Evolutionary conservation across 495 filamentous ascomycete species (phyloP), one percentile per base, ranked within the genome.

Genomic region (Aspergillus sclerotioniger): DNA sequence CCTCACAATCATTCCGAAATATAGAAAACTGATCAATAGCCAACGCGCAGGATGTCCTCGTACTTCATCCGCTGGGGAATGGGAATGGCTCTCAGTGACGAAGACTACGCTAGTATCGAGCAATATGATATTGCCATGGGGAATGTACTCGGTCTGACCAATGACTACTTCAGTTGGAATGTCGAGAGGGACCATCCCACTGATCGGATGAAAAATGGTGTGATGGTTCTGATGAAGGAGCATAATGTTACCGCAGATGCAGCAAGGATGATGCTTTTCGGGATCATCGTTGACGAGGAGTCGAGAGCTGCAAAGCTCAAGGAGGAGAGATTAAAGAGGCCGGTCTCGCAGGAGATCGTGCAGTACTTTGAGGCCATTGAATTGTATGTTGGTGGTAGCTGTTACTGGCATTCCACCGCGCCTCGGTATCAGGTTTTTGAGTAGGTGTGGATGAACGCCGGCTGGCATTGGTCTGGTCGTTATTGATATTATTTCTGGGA

Each of bases 331-430:
- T 32, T 46, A 13, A 20, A 16, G 15, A 29, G 35, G 32, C 35
- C 51, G 19, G 41, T 37, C n/a, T 15, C 35, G 12, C 20, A 51
- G 20, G 47, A 13, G 13, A 31, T 58, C 5, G 3, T 52, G 47
- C 56, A 52, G 25, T 58, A 58, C 25, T 39, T 58, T n/a, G 56
- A 58, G 13, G 56, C 56, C 29, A 58, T 58, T 51, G 56, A 58
- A 20, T 37, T 58, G 35, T 58, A 58, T 41, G 56, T 58, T 16
- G 56, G 56, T 39, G 56, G 56, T 10, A 58, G 56, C 47, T 58
- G 56, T 31, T 58, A 58, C 28, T 58, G 56, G 56, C 56, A 58
- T 8, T 29, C 56, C 9, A 58, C 56, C 10, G 56, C 56, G 7
- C 56, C 46, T 17, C 32, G 56, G n/a, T 58, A 58, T 25, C 25